These are phyloP conservation scores for Fusarium virguliforme DNA, from an alignment of 2,329 filamentous ascomycete species.

Conservation along the genomic window DNA sequence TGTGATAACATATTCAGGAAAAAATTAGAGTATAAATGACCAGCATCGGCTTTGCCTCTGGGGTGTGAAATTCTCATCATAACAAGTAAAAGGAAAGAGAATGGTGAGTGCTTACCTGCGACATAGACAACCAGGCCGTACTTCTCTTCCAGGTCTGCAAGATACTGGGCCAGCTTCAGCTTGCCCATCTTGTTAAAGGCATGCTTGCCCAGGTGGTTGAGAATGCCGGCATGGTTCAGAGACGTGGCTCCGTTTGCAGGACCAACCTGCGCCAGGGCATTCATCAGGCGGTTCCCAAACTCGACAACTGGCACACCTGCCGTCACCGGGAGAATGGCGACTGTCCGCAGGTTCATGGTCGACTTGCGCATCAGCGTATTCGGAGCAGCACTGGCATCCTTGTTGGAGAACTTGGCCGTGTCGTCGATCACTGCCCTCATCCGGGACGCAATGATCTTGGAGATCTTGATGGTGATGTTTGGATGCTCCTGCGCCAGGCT, in stretches of 20 bases:
- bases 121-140: conserved; percentile 96
- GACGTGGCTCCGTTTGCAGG: conserved; percentile 91
- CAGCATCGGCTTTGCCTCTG: conserved; percentile 70
- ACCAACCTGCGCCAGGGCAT: conserved; percentile 90
- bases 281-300: conserved; percentile 91
- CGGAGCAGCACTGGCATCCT: conserved; percentile 74
- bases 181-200: conserved; percentile 99
- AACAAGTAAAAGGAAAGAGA: conserved; percentile 21
- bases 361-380: conserved; percentile 77
- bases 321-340: conserved; percentile 92
- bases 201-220: conserved; percentile 95
- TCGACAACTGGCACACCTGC: conserved; percentile 94
- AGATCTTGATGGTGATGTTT: conserved; percentile 98
- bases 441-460: conserved; percentile 95
- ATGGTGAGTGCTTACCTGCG: conserved; percentile 72
- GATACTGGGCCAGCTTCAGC: conserved; percentile 93
- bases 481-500: conserved; percentile 97
- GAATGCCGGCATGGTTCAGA: conserved; percentile 91
- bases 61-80: conserved; percentile 69
- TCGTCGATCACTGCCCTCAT: conserved; percentile 93
- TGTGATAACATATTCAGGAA: conserved; percentile 67
- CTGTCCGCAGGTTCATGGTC: conserved; percentile 91
- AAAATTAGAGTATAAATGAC: conserved; percentile 77
- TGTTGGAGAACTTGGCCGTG: conserved; percentile 76
- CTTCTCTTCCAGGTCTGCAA: conserved; percentile 97